Evolutionary conservation across 2,329 filamentous ascomycete genomes (phyloP), one percentile per base, ranked within the genome.

Genomic region (Fusarium neocosmosporiellum): DNA sequence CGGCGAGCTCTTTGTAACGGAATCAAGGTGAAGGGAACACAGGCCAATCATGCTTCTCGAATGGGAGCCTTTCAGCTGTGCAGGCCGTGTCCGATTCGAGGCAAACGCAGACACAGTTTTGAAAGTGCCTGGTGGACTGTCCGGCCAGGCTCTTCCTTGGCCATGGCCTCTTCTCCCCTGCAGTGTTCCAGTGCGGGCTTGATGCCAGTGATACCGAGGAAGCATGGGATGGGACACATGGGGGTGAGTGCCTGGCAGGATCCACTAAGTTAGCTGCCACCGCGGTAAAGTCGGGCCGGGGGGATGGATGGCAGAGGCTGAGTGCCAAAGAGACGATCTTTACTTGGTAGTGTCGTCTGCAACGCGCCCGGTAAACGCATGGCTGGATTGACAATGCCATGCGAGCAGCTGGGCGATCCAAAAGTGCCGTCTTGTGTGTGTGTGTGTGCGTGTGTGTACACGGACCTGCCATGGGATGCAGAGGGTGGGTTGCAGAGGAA

Each of bases 101-200:
- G 36, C 18, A 74, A 66, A 59, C 59, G 58, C 60, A 65, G 72
- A 66, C 71, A 73, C 68, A 69, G 71, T 69, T 72, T 73, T 65
- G 57, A 59, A 69, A 72, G 41, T 36, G 39, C 60, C 46, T 59
- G 34, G 36, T 63, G 68, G 55, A 75, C 66, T 72, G 70, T 65
- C 60, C 57, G 53, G 61, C 55, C 46, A 31, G 58, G 64, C 27
- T 50, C 41, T 41, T 65, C 29, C 43, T 57, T 65, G 66, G 66
- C 29, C 46, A 31, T 41, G 63, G 41, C 27, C 31, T 31, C 46
- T 66, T 41, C 39, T 63, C 54, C 64, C 70, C 67, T 70, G 70
- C 58, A 66, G 63, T 55, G 36, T 46, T 48, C 13, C 50, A 36
- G 50, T 59, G 59, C 61, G 48, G 67, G 50, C 60, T 70, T 59